Conservation (phyloP, 2,329 filamentous ascomycete species). For the Pseudogymnoascus sp. region DNA sequence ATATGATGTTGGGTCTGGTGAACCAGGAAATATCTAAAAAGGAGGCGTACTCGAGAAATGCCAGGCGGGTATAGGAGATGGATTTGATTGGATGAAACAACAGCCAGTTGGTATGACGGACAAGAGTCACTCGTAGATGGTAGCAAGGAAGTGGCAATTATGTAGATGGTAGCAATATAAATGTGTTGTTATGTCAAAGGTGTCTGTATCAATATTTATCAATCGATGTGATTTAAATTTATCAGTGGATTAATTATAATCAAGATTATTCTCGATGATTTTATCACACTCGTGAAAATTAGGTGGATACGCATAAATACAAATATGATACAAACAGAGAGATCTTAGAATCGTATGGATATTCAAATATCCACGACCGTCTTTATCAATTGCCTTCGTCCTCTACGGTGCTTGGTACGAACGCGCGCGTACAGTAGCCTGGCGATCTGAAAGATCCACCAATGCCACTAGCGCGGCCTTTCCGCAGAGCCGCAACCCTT, state of each 20-base stretch:
- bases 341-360: neutral
- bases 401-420: neutral
- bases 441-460: neutral
- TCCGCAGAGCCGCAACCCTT: slow-evolving; percentile 10
- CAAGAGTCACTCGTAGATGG: no score
- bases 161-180: neutral
- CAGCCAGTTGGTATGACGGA: neutral
- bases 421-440: neutral
- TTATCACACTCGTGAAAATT: no score
- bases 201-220: neutral
- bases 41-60: neutral
- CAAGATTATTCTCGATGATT: neutral
- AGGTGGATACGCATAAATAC: neutral
- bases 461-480: neutral
- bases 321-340: neutral
- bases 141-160: neutral
- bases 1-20: slow-evolving; percentile 53
- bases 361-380: neutral
- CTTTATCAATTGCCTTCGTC: neutral
- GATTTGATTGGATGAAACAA: neutral
- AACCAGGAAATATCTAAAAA: neutral
- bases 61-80: neutral
- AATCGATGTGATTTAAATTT: neutral
- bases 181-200: neutral
- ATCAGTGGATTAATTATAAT: neutral